phyloP scores from a whole-genome alignment of 2,329 filamentous ascomycete genomes.

The Calonectria ilicicola region DNA sequence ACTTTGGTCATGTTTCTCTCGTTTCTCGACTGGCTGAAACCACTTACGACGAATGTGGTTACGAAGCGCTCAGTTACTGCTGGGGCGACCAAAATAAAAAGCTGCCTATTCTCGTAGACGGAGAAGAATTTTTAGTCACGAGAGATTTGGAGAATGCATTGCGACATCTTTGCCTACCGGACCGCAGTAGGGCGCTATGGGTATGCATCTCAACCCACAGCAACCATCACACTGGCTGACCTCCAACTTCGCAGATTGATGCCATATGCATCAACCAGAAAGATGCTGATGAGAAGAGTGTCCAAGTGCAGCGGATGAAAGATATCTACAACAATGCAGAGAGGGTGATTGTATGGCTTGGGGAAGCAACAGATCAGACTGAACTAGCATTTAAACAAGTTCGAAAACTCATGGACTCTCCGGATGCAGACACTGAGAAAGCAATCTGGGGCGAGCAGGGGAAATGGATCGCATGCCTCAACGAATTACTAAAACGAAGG shows the following conservation, averaged over 20 bases:
- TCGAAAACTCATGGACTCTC: background rate
- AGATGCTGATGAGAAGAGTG: slow-evolving; percentile 36
- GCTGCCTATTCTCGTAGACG: slow-evolving; percentile 20
- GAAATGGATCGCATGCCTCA: slow-evolving; percentile 18
- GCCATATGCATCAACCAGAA: slow-evolving; percentile 44
- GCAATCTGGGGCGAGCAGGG: slow-evolving; percentile 13
- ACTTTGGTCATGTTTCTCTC: slow-evolving; percentile 7
- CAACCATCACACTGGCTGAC: background rate
- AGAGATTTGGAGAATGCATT: slow-evolving; percentile 19
- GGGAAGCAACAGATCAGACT: slow-evolving; percentile 10
- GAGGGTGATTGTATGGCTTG: slow-evolving; percentile 23
- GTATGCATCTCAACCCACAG: background rate
- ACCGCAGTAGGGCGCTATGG: slow-evolving; percentile 16
- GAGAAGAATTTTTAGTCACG: slow-evolving; percentile 18
- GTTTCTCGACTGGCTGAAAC: slow-evolving; percentile 13
- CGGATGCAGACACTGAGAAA: background rate
- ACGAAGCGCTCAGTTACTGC: slow-evolving; percentile 40
- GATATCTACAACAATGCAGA: slow-evolving; percentile 35
- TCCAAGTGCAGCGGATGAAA: slow-evolving; percentile 42
- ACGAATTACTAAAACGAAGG: slow-evolving; percentile 18
- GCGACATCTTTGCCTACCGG: slow-evolving; percentile 9
- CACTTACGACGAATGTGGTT: slow-evolving; percentile 13
- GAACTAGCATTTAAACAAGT: slow-evolving; percentile 14
- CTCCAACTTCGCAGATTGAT: slow-evolving; percentile 31
- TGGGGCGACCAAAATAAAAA: slow-evolving; percentile 28